These are phyloP conservation scores for Prunus fruticosa DNA, from an alignment of 306 rosid species.

Conservation along the genomic window DNA sequence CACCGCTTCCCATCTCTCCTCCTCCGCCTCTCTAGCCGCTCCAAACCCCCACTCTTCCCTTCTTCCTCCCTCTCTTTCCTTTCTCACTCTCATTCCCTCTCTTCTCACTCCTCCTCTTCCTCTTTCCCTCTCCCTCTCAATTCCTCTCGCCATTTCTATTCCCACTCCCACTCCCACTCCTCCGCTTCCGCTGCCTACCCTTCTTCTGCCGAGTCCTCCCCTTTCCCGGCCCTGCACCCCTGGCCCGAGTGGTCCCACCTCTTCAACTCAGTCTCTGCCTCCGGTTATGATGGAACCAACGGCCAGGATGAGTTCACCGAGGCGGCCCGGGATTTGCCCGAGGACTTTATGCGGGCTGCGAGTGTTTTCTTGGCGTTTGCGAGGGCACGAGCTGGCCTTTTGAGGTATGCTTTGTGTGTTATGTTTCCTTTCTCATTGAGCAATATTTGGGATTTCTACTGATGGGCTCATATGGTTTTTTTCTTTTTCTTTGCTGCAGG, in stretches of 20 bases:
- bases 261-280: constrained; percentile 44
- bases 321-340: constrained; percentile 12
- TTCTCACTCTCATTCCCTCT: neutral
- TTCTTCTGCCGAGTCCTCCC: neutral
- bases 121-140: constrained; percentile 20
- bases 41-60: constrained; percentile 16
- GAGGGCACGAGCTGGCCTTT: constrained; percentile 48
- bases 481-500: constrained; percentile 28
- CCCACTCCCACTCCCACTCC: constrained; percentile 34
- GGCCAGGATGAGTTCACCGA: constrained; percentile 26
- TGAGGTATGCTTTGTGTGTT: constrained; percentile 30
- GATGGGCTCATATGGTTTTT: no score
- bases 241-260: constrained; percentile 70
- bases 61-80: constrained; percentile 16
- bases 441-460: neutral
- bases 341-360: constrained; percentile 42
- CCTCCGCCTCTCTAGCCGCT: constrained; percentile 20
- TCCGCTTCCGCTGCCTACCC: constrained; percentile 10
- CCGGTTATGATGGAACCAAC: constrained; percentile 30
- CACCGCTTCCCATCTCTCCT: constrained; percentile 13
- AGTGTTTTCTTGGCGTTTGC: constrained; percentile 65
- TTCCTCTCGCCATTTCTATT: constrained; percentile 44
- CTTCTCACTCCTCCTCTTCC: constrained; percentile 1
- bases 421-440: neutral
- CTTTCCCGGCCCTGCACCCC: constrained; percentile 18